Evolutionary conservation across 225 moss, liverwort and hornwort species (phyloP).

Genomic region (Bryoerythrophyllum caledonicum): DNA sequence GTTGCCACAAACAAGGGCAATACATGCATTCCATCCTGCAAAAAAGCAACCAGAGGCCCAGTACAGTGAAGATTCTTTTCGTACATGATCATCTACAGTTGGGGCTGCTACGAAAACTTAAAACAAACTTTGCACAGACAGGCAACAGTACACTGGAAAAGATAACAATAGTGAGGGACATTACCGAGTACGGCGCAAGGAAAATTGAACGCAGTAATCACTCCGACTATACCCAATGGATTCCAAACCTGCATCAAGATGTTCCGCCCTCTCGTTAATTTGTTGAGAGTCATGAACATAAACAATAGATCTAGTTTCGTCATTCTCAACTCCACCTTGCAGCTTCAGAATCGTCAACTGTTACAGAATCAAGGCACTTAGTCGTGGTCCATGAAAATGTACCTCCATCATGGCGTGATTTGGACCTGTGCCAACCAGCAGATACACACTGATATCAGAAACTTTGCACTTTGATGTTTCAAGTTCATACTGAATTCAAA

Average conservation of each 20-base stretch:
- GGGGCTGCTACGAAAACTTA: background rate
- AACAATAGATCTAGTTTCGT: background rate
- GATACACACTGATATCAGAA: conserved; percentile 24
- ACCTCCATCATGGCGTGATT: conserved; percentile 99
- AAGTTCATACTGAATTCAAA: background rate
- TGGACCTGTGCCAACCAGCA: conserved; percentile 65
- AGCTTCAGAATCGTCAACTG: background rate
- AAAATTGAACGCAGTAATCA: conserved; percentile 96
- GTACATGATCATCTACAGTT: background rate
- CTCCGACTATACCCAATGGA: conserved; percentile 93
- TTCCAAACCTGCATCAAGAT: conserved; percentile 77
- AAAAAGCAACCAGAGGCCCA: background rate
- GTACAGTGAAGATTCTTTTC: conserved; percentile 3
- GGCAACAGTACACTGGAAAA: background rate
- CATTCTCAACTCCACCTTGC: background rate
- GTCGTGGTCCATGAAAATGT: background rate
- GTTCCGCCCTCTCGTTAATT: background rate
- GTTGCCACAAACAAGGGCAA: conserved; percentile 86
- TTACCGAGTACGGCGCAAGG: conserved; percentile 97
- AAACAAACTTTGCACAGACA: background rate
- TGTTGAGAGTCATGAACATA: background rate
- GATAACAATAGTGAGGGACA: background rate
- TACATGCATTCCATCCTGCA: conserved; percentile 97
- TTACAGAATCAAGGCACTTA: background rate
- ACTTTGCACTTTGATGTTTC: background rate